A percentile compares a stretch with the other conserved stretches of the same genome.
phyloP scores from a whole-genome alignment of 345 rosid genomes.

The Lumnitzera racemosa region DNA sequence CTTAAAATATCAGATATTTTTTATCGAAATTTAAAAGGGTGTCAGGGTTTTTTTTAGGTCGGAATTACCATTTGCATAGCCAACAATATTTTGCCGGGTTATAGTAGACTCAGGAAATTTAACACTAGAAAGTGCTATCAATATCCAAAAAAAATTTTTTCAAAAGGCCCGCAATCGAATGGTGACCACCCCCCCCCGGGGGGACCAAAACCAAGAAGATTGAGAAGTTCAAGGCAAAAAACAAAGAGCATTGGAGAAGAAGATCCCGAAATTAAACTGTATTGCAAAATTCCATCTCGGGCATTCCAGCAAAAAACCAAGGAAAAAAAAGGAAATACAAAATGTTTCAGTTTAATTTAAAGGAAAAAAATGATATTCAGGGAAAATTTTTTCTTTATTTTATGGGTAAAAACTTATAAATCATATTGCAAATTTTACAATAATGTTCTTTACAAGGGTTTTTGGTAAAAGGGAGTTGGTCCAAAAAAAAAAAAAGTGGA shows the following conservation, averaged over 20 bases:
- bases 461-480: not conserved
- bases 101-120: constrained; percentile 88
- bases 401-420: no score
- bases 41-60: not conserved
- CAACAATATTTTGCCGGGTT: constrained; percentile 85
- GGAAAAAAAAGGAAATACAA: constrained; percentile 84
- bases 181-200: constrained; percentile 97
- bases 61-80: constrained; percentile 88
- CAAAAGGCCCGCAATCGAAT: constrained; percentile 93
- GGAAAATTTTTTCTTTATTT: no score
- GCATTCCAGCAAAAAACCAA: constrained; percentile 89
- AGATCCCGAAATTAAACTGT: constrained; percentile 93
- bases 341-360: constrained; percentile 36
- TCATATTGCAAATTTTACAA: no score
- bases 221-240: constrained; percentile 93
- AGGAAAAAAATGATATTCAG: not conserved
- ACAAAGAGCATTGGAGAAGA: constrained; percentile 92
- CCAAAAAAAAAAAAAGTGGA: no score
- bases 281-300: constrained; percentile 77
- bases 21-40: not conserved
- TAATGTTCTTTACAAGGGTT: not conserved
- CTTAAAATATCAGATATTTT: not conserved
- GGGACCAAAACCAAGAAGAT: constrained; percentile 91
- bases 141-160: constrained; percentile 99
- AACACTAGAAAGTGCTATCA: constrained; percentile 89